Evolutionary conservation across 2,329 filamentous ascomycete species (phyloP).

Genomic region (Aspergillus costaricaensis): DNA sequence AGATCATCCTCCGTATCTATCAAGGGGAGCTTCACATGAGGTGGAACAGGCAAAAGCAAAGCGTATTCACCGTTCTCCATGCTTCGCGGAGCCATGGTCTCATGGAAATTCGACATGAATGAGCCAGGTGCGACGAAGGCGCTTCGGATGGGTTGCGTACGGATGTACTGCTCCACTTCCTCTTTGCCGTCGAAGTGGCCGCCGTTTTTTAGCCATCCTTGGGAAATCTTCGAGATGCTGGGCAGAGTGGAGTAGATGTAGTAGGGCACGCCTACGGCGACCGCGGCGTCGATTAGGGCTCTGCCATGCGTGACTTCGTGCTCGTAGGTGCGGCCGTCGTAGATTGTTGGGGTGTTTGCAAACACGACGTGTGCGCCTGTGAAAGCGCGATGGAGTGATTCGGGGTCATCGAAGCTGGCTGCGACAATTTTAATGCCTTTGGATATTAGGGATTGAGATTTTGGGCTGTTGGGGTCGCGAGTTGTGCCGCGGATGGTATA

Average conservation of each 20-base stretch:
- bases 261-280: background rate
- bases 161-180: conserved; percentile 35
- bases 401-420: conserved; percentile 41
- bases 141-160: conserved; percentile 8
- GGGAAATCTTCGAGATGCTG: conserved; percentile 28
- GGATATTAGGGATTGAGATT: conserved; percentile 18
- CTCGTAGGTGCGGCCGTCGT: conserved; percentile 8
- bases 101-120: conserved; percentile 13
- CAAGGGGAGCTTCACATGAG: background rate
- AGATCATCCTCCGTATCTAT: conserved; percentile 1
- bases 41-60: background rate
- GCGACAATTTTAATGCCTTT: conserved; percentile 29
- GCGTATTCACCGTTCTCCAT: conserved; percentile 2
- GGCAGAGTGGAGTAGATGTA: conserved; percentile 28
- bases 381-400: conserved; percentile 43
- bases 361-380: conserved; percentile 50
- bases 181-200: conserved; percentile 42
- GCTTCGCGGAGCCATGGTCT: background rate
- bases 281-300: conserved; percentile 7
- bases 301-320: conserved; percentile 9
- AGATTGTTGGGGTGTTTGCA: conserved; percentile 28
- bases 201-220: conserved; percentile 27
- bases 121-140: conserved; percentile 10
- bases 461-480: conserved; percentile 37
- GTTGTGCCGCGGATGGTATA: conserved; percentile 53